phyloP scores from a whole-genome alignment of 1,284 basidiomycete species.

The Gymnopus androsaceus region DNA sequence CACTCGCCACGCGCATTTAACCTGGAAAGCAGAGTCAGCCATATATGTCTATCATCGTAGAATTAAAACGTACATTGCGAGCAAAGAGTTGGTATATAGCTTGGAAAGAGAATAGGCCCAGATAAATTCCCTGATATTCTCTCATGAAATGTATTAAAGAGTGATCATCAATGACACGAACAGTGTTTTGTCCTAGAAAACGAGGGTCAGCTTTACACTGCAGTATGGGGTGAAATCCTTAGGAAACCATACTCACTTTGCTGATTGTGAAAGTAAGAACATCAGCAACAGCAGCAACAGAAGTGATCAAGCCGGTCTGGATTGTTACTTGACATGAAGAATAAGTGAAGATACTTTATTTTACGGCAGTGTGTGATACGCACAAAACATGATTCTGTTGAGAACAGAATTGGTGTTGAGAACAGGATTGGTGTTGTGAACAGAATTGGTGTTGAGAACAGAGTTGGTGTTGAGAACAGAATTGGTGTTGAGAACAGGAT shows the following conservation, averaged over 20 bases:
- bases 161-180: background rate
- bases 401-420: too few relatives aligned
- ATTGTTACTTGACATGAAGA: slow-evolving; percentile 2
- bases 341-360: too few relatives aligned
- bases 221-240: background rate
- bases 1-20: slow-evolving; percentile 9
- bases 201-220: background rate
- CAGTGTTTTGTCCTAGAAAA: slow-evolving; percentile 8
- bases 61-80: slow-evolving; percentile 2
- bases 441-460: too few relatives aligned
- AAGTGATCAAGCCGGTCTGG: slow-evolving; percentile 12
- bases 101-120: slow-evolving; percentile 15
- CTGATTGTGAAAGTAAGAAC: slow-evolving; percentile 7
- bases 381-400: slow-evolving; percentile 12
- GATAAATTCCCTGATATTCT: slow-evolving; percentile 7
- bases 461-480: too few relatives aligned
- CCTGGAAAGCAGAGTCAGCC: background rate
- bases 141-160: background rate
- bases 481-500: too few relatives aligned
- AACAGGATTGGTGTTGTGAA: too few relatives aligned
- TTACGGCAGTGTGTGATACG: too few relatives aligned
- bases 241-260: slow-evolving; percentile 5
- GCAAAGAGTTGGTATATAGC: slow-evolving; percentile 12
- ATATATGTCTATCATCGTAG: background rate
- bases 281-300: slow-evolving; percentile 11